Percentiles rank a stretch among this genome's conserved stretches.
These are phyloP conservation scores for Petasospora fabianii DNA, from an alignment of 1,139 yeast species.

Conservation along the genomic window DNA sequence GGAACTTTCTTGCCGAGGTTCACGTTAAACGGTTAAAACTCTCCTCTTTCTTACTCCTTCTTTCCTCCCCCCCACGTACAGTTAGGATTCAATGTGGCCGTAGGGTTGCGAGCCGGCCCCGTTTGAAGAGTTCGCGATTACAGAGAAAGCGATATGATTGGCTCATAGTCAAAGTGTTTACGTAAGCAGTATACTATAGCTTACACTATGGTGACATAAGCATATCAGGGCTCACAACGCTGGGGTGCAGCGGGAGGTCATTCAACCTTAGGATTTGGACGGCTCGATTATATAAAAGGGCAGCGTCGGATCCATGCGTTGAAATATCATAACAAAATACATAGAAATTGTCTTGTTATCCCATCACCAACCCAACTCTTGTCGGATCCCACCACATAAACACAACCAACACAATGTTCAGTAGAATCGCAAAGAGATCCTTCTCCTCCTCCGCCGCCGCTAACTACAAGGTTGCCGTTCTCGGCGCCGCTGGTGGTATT, in stretches of 20 bases:
- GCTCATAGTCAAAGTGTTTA: neutral
- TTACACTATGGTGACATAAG: no score
- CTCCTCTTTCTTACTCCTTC: neutral
- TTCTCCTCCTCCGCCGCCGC: slow-evolving; percentile 62
- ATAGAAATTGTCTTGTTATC: neutral
- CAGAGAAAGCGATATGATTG: slow-evolving; percentile 4
- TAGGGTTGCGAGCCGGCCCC: no score
- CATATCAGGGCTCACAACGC: slow-evolving; percentile 6
- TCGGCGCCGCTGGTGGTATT: slow-evolving; percentile 98
- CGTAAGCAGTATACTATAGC: neutral
- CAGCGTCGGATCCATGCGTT: slow-evolving; percentile 3
- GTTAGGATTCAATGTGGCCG: no score
- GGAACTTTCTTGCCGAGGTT: no score
- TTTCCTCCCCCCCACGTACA: slow-evolving; percentile 2
- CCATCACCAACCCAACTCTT: no score
- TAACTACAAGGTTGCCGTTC: slow-evolving; percentile 78
- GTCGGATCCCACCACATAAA: neutral
- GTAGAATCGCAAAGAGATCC: slow-evolving; percentile 56
- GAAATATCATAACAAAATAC: neutral
- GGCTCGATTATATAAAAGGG: slow-evolving; percentile 2
- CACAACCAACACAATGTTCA: slow-evolving; percentile 36
- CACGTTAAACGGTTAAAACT: no score
- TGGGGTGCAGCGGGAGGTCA: slow-evolving; percentile 4
- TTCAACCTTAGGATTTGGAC: neutral
- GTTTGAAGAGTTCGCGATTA: slow-evolving; percentile 1